Evolutionary conservation across 108 stramenopile genomes (phyloP), one percentile per base, ranked within the genome.

Genomic region (Fragilaria crotonensis): DNA sequence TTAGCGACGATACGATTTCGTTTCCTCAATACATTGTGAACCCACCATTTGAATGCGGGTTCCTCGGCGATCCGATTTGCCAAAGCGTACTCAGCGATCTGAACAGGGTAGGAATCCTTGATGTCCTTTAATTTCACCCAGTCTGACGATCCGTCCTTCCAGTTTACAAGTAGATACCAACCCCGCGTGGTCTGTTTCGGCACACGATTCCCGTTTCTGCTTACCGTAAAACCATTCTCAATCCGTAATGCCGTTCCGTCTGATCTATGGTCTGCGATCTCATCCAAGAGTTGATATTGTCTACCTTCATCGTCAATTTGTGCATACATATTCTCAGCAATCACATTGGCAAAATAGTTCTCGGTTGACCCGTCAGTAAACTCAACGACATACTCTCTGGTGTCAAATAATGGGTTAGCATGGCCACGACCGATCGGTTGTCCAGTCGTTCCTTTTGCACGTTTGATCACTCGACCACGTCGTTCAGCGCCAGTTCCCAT

Each of bases 371-470:
- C 76, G 33, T 75, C 59, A 29, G 27, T 30, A 11, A 81, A 71
- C 50, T 73, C 65, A 18, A 81, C 65, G 22, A 73, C 72, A 56
- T 67, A 77, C 4, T 50, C 21, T 2, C 47, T 17, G 0, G 72
- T 71, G 31, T 76, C 74, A 45, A 80, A 66, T 5, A 80, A 14
- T 48, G 74, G 79, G 27, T 76, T 76, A 11, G 45, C 20, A 54
- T 80, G 41, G 0, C 45, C 1, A 0, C 41, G 36, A 0, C 80
- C 80, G 22, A 77, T 62, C 0, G 41, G 41, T 2, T 56, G 52
- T 14, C 80, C 73, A 2, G 14, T 7, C 36, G 46, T 18, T 7
- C 26, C 46, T 2, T 44, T 23, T 2, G 36, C 36, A 7, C 36
- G 36, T 41, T 14, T 14, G 14, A 41, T 41, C 11, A 41, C 36